Evolutionary conservation across 345 rosid species (phyloP), one percentile per base, ranked within the genome.

Genomic region (Odontarrhena argentea): DNA sequence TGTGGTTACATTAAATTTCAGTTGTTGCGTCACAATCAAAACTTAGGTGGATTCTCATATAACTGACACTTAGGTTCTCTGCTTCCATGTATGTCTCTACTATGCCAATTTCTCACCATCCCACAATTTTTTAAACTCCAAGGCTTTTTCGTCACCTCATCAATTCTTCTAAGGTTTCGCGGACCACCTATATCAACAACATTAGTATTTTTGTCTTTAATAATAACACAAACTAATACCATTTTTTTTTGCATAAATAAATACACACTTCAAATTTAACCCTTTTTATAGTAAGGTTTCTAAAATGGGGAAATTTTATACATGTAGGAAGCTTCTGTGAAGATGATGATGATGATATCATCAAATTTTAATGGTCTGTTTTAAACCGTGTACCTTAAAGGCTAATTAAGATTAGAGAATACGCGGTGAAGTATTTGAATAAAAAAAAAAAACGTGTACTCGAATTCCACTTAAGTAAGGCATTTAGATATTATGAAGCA

Each of bases 111-210:
- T 60, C 44, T 59, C 52, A 38, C 36, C 52, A 38, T 25, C 59
- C 1, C 11, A 34, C 28, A 28, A 60, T 51, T 68, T 26, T 49
- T 3, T n/a, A 40, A 22, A 30, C 7, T 12, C 55, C 63, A 62
- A 53, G 69, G 25, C 43, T 46, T 71, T 55, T 63, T 7, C 2
- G 22, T 71, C 69, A 71, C 57, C 56, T 52, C 55, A 46, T 70
- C 50, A 58, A 47, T 68, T 36, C 14, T 68, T 15, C 35, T 48
- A 50, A 14, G 25, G 50, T 40, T 28, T 59, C 26, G 0, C 54
- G 49, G 26, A 71, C 58, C 69, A 71, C 63, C 18, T 28, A 18
- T 35, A 46, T 63, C 64, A 38, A 46, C 51, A 13, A 30, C 59
- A 59, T 36, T 36, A 11, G 6, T 4, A 32, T 0, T 32, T 32